Percentiles rank a stretch among this genome's conserved stretches.
Conservation (phyloP, 1,139 yeast species). For the Kodamaea derodonti region DNA sequence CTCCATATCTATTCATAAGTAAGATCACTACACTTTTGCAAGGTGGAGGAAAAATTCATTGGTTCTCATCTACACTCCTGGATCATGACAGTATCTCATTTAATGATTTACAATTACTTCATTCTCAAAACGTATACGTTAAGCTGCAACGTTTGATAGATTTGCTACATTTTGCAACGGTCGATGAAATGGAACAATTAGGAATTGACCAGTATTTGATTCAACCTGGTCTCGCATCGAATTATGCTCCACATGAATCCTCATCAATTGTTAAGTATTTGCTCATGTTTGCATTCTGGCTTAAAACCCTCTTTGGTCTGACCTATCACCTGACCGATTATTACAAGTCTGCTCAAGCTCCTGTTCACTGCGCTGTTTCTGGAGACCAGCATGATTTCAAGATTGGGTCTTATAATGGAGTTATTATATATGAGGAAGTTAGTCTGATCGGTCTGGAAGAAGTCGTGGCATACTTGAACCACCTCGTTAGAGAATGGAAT, state of each 20-base stretch:
- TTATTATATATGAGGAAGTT: constrained; percentile 41
- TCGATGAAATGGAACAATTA: constrained; percentile 39
- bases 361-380: constrained; percentile 37
- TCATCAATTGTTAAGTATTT: constrained; percentile 76
- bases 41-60: constrained; percentile 68
- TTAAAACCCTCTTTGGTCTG: constrained; percentile 82
- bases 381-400: constrained; percentile 17
- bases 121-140: constrained; percentile 71
- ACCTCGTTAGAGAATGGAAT: constrained; percentile 14
- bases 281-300: constrained; percentile 75
- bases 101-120: constrained; percentile 68
- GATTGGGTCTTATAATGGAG: constrained; percentile 26
- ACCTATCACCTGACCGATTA: constrained; percentile 87
- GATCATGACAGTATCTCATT: constrained; percentile 65
- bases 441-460: constrained; percentile 18
- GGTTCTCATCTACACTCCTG: constrained; percentile 84
- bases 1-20: constrained; percentile 81
- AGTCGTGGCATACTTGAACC: constrained; percentile 15
- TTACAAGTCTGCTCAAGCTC: constrained; percentile 85
- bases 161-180: constrained; percentile 72
- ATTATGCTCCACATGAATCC: constrained; percentile 72
- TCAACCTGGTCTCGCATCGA: constrained; percentile 94
- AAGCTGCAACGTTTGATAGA: constrained; percentile 90
- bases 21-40: constrained; percentile 52
- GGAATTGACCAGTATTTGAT: constrained; percentile 72